These are phyloP conservation scores for Xylariaceae sp. DNA, from an alignment of 2,329 filamentous ascomycete genomes.

Conservation along the genomic window DNA sequence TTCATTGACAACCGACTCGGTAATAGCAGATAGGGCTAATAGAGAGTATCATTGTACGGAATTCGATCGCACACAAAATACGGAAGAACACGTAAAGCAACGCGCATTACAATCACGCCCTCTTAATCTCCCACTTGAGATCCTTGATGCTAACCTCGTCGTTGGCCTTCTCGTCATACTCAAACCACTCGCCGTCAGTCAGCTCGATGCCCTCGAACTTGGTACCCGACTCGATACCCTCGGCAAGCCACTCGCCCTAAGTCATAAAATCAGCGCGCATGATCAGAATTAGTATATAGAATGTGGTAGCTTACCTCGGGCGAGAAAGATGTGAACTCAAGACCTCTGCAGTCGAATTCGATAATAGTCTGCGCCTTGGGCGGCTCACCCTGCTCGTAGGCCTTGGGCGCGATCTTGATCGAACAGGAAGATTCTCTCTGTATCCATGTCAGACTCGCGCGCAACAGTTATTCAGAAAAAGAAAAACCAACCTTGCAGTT, in stretches of 20 bases:
- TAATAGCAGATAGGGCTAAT: neutral
- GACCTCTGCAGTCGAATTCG: constrained; percentile 86
- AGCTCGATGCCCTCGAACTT: constrained; percentile 80
- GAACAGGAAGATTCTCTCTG: constrained; percentile 81
- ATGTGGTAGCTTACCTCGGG: constrained; percentile 65
- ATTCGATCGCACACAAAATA: neutral
- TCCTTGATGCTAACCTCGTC: constrained; percentile 93
- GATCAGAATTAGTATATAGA: neutral
- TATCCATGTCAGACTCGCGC: neutral
- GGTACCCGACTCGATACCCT: constrained; percentile 71
- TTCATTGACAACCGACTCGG: neutral
- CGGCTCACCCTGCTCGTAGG: constrained; percentile 67
- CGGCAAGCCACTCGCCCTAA: constrained; percentile 85
- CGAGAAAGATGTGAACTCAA: constrained; percentile 88
- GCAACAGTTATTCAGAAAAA: neutral
- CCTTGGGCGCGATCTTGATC: constrained; percentile 66
- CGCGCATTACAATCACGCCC: constrained; percentile 46
- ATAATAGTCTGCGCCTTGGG: constrained; percentile 74
- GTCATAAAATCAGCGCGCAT: constrained; percentile 8
- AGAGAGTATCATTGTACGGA: neutral
- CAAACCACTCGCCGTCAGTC: constrained; percentile 90
- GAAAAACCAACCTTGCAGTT: constrained; percentile 73
- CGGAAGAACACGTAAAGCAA: neutral
- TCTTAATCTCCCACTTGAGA: constrained; percentile 76
- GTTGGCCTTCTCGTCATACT: constrained; percentile 90